These are phyloP conservation scores for Polygonum aviculare DNA, from an alignment of 148 eudicot species.

Conservation along the genomic window DNA sequence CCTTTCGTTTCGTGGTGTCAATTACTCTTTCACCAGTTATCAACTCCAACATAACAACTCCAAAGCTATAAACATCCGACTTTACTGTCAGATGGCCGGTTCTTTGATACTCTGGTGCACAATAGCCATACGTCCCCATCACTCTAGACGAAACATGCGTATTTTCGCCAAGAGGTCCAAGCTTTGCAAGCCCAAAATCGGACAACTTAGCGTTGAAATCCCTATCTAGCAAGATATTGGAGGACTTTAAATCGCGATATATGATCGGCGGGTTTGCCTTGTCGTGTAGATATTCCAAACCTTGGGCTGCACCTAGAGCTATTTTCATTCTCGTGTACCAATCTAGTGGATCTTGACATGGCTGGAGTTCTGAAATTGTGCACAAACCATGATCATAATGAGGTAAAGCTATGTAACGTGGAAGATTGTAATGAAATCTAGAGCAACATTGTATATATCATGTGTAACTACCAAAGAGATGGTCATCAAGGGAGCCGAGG, in stretches of 20 bases:
- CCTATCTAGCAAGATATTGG: constrained; percentile 40
- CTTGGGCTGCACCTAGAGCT: constrained; percentile 44
- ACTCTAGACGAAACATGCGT: constrained; percentile 40
- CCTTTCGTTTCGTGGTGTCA: constrained; percentile 2
- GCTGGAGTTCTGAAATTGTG: constrained; percentile 21
- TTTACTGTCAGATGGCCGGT: constrained; percentile 8
- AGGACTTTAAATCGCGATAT: constrained; percentile 46
- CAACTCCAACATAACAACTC: constrained; percentile 9
- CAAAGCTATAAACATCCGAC: constrained; percentile 16
- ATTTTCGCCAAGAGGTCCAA: constrained; percentile 40
- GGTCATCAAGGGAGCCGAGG: constrained; percentile 59
- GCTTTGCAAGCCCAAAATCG: constrained; percentile 52
- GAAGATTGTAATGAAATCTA: neutral
- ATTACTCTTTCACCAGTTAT: constrained; percentile 6
- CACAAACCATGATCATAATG: neutral
- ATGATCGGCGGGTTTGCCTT: constrained; percentile 43
- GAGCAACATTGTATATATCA: neutral
- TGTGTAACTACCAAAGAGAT: constrained; percentile 34
- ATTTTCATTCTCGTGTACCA: constrained; percentile 43
- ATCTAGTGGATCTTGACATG: constrained; percentile 29
- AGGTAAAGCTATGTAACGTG: neutral
- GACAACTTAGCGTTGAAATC: constrained; percentile 44
- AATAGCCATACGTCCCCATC: constrained; percentile 59
- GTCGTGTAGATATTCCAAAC: constrained; percentile 47
- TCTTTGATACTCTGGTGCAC: constrained; percentile 52